phyloP scores from a whole-genome alignment of 2,329 filamentous ascomycete species.

The Endothia cerciana region DNA sequence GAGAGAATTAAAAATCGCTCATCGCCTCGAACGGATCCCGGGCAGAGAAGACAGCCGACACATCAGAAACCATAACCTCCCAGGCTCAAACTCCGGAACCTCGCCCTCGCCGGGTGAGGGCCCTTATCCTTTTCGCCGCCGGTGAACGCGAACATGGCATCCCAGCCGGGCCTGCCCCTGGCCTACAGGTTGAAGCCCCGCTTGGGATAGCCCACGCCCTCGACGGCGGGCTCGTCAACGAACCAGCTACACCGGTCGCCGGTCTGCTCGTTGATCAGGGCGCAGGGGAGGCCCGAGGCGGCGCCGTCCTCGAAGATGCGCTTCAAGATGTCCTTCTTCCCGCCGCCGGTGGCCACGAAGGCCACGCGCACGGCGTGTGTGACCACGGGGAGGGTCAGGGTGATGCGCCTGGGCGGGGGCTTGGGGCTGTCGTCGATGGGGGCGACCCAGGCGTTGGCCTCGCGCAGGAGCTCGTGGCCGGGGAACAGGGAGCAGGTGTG shows the following conservation, averaged over 20 bases:
- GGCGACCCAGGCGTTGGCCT: constrained; percentile 89
- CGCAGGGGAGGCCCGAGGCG: constrained; percentile 74
- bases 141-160: constrained; percentile 11
- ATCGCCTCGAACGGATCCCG: not conserved
- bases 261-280: constrained; percentile 81
- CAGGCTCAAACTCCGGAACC: constrained; percentile 20
- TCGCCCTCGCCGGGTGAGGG: constrained; percentile 16
- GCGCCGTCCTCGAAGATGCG: constrained; percentile 82
- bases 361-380: constrained; percentile 84
- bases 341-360: constrained; percentile 87
- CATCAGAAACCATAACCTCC: constrained; percentile 7
- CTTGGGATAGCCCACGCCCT: constrained; percentile 82
- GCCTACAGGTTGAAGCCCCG: constrained; percentile 66
- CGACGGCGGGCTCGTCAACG: constrained; percentile 81
- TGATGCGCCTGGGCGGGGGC: constrained; percentile 88
- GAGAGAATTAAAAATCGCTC: not conserved
- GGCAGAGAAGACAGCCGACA: not conserved
- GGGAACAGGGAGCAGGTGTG: constrained; percentile 98
- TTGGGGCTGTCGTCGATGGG: constrained; percentile 93
- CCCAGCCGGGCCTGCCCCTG: constrained; percentile 42
- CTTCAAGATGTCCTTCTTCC: constrained; percentile 91
- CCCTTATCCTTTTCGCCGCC: constrained; percentile 2
- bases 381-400: constrained; percentile 88
- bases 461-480: constrained; percentile 81
- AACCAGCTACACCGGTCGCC: constrained; percentile 96